Evolutionary conservation across 495 filamentous ascomycete genomes (phyloP), one percentile per base, ranked within the genome.

Genomic region (Paragyromitra xinjiangensis): DNA sequence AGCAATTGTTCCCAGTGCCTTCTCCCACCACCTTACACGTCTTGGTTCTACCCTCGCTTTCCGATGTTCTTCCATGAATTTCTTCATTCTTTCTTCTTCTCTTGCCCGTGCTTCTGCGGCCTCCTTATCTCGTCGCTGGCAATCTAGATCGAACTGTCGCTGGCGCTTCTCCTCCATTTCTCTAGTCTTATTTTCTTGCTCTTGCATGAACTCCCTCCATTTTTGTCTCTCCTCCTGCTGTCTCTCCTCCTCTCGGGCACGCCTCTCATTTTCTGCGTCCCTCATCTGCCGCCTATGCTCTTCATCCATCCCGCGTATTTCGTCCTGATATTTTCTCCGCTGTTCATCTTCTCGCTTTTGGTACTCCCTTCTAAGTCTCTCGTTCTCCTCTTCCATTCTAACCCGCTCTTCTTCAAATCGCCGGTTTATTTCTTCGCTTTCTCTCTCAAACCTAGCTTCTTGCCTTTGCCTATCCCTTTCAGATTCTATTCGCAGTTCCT

Each of bases 21-120:
- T 37, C 6, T 16, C 29, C 29, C 14, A 61, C 56, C 56, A 34
- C 14, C 1, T 6, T 37, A n/a, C 29, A n/a, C 12, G 56, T 34
- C 37, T 7, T 7, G 56, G 56, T n/a, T 61, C 26, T 16, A 16
- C 26, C 56, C 16, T 34, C 14, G 56, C 56, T 19, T 16, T 61
- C 12, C 11, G 26, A 61, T 61, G 45, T 24, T 71, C 68, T 19
- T 22, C 56, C 8, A 12, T 71, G 26, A 69, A 58, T 40, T 39
- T 0, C 6, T 19, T 26, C 1, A 62, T 37, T 58, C 68, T 37
- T 40, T 71, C 42, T 16, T 71, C 68, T 16, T 71, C 56, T 63
- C 56, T 62, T 40, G 16, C 6, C 0, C 16, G 29, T 40, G 56
- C 42, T 29, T 50, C 68, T 24, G 34, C 39, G 26, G 40, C 40